Evolutionary conservation across 2,329 filamentous ascomycete genomes (phyloP).

Genomic region (Aspergillus viridinutans): DNA sequence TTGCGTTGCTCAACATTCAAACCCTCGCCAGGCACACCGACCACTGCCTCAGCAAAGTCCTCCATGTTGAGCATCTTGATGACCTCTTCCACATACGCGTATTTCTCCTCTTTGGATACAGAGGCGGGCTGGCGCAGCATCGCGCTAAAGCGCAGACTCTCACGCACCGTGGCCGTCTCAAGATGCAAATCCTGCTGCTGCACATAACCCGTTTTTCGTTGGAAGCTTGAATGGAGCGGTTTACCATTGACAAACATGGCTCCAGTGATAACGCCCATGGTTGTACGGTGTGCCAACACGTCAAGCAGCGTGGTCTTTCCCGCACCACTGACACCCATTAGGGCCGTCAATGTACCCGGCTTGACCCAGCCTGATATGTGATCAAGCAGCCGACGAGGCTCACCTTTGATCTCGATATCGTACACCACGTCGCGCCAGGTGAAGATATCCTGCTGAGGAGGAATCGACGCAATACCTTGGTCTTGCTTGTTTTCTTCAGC

Average conservation of each 20-base stretch:
- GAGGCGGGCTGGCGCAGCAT: constrained; percentile 74
- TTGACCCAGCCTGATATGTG: constrained; percentile 90
- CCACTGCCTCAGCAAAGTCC: constrained; percentile 79
- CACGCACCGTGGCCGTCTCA: constrained; percentile 77
- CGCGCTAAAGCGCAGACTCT: constrained; percentile 80
- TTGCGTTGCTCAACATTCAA: constrained; percentile 60
- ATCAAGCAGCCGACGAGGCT: constrained; percentile 69
- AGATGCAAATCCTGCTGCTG: constrained; percentile 89
- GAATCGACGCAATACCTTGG: constrained; percentile 34
- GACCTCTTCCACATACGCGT: constrained; percentile 80
- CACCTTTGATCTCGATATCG: constrained; percentile 70
- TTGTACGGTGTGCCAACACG: constrained; percentile 74
- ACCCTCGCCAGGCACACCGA: constrained; percentile 80
- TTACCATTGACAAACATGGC: constrained; percentile 75
- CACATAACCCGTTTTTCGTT: constrained; percentile 47
- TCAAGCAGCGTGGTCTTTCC: constrained; percentile 89
- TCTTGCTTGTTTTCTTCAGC: not conserved
- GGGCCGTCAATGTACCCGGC: constrained; percentile 79
- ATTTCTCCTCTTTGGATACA: constrained; percentile 68
- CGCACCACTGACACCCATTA: constrained; percentile 86
- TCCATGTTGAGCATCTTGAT: constrained; percentile 86
- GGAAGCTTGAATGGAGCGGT: constrained; percentile 54
- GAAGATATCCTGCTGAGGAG: constrained; percentile 68
- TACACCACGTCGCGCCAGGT: constrained; percentile 79
- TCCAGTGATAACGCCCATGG: constrained; percentile 81